These are phyloP conservation scores for Raphanus hybrid DNA, from an alignment of 441 rosid genomes.

Conservation along the genomic window DNA sequence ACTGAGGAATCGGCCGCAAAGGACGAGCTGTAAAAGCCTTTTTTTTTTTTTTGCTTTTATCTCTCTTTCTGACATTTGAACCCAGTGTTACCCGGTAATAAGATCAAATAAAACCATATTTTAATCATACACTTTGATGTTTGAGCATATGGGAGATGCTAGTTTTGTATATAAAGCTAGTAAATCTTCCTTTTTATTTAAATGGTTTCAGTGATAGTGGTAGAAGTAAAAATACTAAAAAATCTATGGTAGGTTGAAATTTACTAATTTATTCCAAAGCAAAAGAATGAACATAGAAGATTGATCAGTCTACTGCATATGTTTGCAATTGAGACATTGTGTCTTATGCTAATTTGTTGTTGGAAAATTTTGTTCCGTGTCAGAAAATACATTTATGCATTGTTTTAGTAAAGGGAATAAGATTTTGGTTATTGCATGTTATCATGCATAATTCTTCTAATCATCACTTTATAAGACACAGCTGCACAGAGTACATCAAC, in stretches of 20 bases:
- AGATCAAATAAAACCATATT: too few species aligned
- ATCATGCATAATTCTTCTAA: too few species aligned
- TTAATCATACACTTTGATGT: too few species aligned
- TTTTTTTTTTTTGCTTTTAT: not conserved
- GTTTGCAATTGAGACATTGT: not conserved
- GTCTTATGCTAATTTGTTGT: not conserved
- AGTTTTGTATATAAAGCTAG: too few species aligned
- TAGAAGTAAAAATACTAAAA: too few species aligned
- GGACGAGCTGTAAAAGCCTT: conserved; percentile 42
- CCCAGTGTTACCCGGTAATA: too few species aligned
- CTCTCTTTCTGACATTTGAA: not conserved
- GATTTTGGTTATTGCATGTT: too few species aligned
- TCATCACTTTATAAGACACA: too few species aligned
- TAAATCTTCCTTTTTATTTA: not conserved
- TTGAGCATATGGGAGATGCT: too few species aligned
- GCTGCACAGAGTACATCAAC: too few species aligned
- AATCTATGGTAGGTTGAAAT: not conserved
- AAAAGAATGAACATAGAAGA: not conserved
- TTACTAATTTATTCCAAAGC: not conserved
- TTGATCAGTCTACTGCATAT: not conserved
- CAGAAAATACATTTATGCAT: too few species aligned
- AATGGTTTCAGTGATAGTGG: not conserved
- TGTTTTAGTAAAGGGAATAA: too few species aligned
- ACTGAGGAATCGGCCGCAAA: conserved; percentile 32
- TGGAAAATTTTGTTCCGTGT: not conserved